These are phyloP conservation scores for Cystobasidium ongulense DNA, from an alignment of 768 basidiomycete genomes.

Conservation along the genomic window DNA sequence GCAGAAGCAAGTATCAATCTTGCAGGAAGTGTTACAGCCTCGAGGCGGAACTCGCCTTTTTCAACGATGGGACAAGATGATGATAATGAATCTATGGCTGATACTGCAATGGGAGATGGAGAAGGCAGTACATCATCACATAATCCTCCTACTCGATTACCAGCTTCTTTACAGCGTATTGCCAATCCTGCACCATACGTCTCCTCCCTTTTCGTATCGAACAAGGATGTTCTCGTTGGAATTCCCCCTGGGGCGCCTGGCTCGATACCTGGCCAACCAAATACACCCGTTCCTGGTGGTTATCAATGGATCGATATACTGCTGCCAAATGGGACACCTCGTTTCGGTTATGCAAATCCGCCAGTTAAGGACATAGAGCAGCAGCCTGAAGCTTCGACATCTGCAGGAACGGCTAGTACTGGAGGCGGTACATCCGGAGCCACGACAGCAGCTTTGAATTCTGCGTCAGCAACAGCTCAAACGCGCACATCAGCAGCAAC, in stretches of 20 bases:
- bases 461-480: not conserved
- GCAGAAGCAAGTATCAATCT: not conserved
- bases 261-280: not conserved
- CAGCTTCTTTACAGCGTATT: not conserved
- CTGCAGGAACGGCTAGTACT: not conserved
- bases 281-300: not conserved
- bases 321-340: not conserved
- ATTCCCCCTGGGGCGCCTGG: not conserved
- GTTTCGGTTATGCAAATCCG: not conserved
- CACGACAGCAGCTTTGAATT: not conserved
- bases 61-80: not conserved
- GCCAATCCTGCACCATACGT: conserved; percentile 19
- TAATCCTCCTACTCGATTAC: not conserved
- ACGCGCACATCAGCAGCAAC: not conserved
- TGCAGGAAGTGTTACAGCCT: not conserved
- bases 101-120: not conserved
- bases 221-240: not conserved
- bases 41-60: not conserved
- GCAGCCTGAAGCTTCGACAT: not conserved
- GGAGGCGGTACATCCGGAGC: not conserved
- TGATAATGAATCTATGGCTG: not conserved
- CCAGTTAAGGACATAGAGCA: not conserved
- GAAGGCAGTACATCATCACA: not conserved
- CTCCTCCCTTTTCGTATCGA: conserved; percentile 10
- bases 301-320: not conserved